Conservation (phyloP, 495 filamentous ascomycete species). For the Podospora pseudoanserina region DNA sequence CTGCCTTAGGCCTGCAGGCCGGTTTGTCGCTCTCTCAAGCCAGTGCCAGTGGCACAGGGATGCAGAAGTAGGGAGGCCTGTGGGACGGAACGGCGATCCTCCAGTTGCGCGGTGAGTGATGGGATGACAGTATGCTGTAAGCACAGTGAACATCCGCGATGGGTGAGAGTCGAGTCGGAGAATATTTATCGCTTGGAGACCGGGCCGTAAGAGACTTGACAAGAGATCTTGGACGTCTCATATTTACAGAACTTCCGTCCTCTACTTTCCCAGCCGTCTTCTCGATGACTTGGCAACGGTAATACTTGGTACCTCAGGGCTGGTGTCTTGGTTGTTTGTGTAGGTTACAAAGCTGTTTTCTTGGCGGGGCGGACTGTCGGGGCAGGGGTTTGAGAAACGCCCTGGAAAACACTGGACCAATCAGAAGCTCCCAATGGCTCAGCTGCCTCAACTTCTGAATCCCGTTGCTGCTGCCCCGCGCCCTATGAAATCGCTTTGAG, state of each 20-base stretch:
- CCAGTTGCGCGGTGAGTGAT: not conserved
- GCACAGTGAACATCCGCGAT: not conserved
- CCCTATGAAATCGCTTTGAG: conserved; percentile 25
- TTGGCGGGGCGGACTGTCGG: not conserved
- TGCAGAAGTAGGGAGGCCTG: not conserved
- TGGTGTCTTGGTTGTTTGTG: not conserved
- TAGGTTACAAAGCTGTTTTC: not conserved
- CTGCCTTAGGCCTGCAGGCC: not conserved
- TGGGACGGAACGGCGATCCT: not conserved
- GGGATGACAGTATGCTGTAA: not conserved
- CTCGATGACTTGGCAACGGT: not conserved
- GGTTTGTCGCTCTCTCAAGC: not conserved
- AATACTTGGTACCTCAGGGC: not conserved
- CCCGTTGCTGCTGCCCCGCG: conserved; percentile 15
- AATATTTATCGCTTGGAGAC: not conserved
- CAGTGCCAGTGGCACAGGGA: not conserved
- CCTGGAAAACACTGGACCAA: conserved; percentile 19
- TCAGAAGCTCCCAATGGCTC: conserved; percentile 1
- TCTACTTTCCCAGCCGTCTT: not conserved
- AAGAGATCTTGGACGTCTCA: not conserved
- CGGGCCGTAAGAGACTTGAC: not conserved
- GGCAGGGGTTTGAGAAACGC: conserved; percentile 12
- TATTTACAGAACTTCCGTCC: not conserved
- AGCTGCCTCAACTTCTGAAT: conserved; percentile 25
- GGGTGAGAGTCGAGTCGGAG: not conserved